Conservation (phyloP, 2,329 filamentous ascomycete genomes). For the Fusarium sp. region DNA sequence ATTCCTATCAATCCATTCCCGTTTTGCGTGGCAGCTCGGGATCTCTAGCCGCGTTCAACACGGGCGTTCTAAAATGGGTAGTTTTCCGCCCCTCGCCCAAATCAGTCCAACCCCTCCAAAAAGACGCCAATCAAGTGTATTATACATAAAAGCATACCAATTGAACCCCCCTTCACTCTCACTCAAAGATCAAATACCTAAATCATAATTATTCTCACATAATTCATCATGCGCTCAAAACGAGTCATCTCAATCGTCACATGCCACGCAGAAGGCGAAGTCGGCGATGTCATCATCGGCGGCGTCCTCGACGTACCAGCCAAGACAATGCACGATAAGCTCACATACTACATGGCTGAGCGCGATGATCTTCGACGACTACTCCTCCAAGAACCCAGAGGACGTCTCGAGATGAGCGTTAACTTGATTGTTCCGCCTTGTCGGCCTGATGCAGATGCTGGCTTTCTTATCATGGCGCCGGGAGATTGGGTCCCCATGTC, state of each 20-base stretch:
- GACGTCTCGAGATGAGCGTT: constrained; percentile 6
- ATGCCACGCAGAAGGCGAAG: constrained; percentile 53
- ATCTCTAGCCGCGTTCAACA: constrained; percentile 14
- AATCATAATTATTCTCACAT: not conserved
- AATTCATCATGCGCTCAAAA: constrained; percentile 9
- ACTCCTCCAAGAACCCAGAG: constrained; percentile 1
- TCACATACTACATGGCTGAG: constrained; percentile 52
- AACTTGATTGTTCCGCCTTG: constrained; percentile 34
- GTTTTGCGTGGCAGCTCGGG: not conserved
- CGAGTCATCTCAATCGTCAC: constrained; percentile 45
- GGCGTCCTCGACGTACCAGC: constrained; percentile 55
- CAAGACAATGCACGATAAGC: constrained; percentile 59
- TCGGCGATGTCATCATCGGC: constrained; percentile 59
- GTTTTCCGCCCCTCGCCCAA: constrained; percentile 8
- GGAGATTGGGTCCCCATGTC: constrained; percentile 45
- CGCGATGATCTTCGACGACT: constrained; percentile 48
- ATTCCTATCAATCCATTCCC: not conserved
- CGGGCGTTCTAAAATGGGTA: not conserved
- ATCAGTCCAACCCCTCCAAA: not conserved
- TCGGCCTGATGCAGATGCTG: constrained; percentile 52
- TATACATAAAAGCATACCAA: constrained; percentile 3
- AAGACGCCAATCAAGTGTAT: not conserved
- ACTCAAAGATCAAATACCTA: not conserved
- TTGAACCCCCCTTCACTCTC: not conserved
- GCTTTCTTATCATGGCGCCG: constrained; percentile 48